A percentile compares a stretch with the other conserved stretches of the same genome.
Conservation (phyloP, 208 protist genomes). For the Wallacemonas sp. region DNA sequence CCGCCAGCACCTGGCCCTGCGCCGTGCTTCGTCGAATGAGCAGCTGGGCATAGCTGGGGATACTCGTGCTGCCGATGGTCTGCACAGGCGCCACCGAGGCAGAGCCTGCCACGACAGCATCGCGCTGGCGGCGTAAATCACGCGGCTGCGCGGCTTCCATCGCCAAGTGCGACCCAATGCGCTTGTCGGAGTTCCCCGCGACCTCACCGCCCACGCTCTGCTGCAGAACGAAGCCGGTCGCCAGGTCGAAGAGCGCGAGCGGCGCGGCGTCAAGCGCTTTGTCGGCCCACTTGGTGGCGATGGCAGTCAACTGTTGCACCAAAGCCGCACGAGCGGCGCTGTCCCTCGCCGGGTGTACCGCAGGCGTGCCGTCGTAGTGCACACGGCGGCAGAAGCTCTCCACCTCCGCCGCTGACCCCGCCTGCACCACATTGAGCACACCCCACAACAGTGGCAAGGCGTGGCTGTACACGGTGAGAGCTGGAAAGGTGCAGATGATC, state of each 20-base stretch:
- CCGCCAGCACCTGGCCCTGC: conserved; percentile 58
- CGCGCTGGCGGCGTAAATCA: conserved; percentile 12
- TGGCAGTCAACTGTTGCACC: conserved; percentile 33
- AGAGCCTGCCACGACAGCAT: neutral
- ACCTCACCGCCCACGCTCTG: conserved; percentile 38
- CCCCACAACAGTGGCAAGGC: conserved; percentile 78
- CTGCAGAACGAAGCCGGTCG: conserved; percentile 65
- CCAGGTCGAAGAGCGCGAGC: conserved; percentile 53
- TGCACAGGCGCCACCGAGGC: conserved; percentile 20
- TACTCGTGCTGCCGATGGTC: conserved; percentile 19
- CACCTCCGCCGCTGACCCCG: conserved; percentile 45
- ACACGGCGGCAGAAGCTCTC: conserved; percentile 56
- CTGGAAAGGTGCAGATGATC: conserved; percentile 59
- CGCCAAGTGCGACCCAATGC: conserved; percentile 35
- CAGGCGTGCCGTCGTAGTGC: conserved; percentile 46
- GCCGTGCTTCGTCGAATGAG: conserved; percentile 61
- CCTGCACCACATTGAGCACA: conserved; percentile 64
- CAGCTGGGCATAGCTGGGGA: conserved; percentile 50
- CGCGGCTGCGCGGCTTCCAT: conserved; percentile 33
- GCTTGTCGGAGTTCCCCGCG: conserved; percentile 15
- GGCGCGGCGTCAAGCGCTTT: conserved; percentile 33
- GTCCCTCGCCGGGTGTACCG: conserved; percentile 44
- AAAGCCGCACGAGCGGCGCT: conserved; percentile 57
- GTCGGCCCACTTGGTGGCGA: conserved; percentile 55
- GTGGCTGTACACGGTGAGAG: conserved; percentile 44